Evolutionary conservation across 768 basidiomycete species (phyloP).

Genomic region (Kwoniella sp.): DNA sequence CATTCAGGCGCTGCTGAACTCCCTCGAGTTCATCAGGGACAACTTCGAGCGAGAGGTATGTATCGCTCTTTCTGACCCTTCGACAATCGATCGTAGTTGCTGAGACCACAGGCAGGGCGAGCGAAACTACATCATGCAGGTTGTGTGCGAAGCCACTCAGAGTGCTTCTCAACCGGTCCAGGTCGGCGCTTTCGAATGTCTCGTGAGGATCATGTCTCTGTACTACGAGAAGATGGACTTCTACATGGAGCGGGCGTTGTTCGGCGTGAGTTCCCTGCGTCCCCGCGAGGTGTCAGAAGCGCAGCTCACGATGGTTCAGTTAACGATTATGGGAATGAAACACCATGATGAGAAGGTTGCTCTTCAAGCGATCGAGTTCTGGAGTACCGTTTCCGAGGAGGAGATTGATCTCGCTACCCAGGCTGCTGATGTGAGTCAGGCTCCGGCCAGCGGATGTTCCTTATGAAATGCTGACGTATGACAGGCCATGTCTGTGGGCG

Average conservation of each 20-base stretch:
- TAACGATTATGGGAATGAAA: constrained; percentile 98
- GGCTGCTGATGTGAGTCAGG: constrained; percentile 69
- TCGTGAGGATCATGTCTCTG: constrained; percentile 92
- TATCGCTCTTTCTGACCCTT: constrained; percentile 8
- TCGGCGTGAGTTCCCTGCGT: constrained; percentile 69
- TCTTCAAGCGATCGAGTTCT: constrained; percentile 95
- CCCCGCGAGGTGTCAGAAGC: too few relatives aligned
- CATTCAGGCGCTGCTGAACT: constrained; percentile 86
- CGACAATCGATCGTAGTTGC: neutral
- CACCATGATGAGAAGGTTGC: constrained; percentile 84
- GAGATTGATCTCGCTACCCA: constrained; percentile 89
- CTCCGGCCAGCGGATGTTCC: too few relatives aligned
- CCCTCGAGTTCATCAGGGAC: constrained; percentile 92
- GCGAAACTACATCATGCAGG: constrained; percentile 99
- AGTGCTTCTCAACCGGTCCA: constrained; percentile 73
- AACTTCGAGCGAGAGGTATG: constrained; percentile 95
- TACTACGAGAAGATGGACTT: constrained; percentile 99
- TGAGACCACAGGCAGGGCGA: constrained; percentile 65
- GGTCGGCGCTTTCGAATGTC: constrained; percentile 91
- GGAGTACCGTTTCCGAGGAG: constrained; percentile 98
- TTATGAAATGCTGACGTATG: constrained; percentile 1
- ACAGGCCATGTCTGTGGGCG: constrained; percentile 80
- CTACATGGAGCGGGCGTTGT: constrained; percentile 98
- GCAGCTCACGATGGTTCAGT: constrained; percentile 53
- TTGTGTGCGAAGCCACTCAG: constrained; percentile 97